Base-by-base conservation (phyloP, 441 rosid genomes). In the Gossypium aridum region DNA sequence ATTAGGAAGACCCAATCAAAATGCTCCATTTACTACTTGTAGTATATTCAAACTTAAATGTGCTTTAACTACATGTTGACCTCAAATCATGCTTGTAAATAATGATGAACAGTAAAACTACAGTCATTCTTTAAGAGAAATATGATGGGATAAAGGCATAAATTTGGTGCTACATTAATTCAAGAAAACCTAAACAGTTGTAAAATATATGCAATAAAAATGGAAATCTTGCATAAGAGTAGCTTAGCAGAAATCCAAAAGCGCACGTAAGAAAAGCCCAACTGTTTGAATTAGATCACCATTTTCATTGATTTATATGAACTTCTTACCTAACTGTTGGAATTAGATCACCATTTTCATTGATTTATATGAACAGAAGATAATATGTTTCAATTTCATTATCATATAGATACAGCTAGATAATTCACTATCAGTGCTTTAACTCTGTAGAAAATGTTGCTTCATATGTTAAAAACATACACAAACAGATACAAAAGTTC, bases 1-100 rank as follows among this genome's bases (percentile, higher is more conserved):
- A 78, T 75, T 85, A 88, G 87, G 85, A 79, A 85, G 84, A 83
- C 67, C 90, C 91, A 82, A 73, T 86, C 92, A 73, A 70, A 70
- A 79, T 64, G 84, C 86, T 87, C 90, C 86, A 72, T 25, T 60
- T 73, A 26, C 26, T 25, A 47, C 47, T 8, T 19, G 9, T 37
- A 20, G n/a, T 43, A 17, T 54, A 39, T 16, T 26, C 20, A 16
- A 26, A 51, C n/a, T 51, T 26, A 16, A 53, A 28, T 51, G 9
- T 51, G 43, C 9, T 51, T n/a, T 26, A 45, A 23, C 22, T 43
- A 23, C 7, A 13, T 25, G 25, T 68, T 23, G 22, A 25, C 23
- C 43, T 25, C 60, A 51, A 22, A 67, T 51, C 47, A 53, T 69
- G 61, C 61, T 51, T 26, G 23, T 2, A 49, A 49, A 12, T 25